Conservation (phyloP, 2,329 filamentous ascomycete species). For the Hymenoscyphus fraxineus region DNA sequence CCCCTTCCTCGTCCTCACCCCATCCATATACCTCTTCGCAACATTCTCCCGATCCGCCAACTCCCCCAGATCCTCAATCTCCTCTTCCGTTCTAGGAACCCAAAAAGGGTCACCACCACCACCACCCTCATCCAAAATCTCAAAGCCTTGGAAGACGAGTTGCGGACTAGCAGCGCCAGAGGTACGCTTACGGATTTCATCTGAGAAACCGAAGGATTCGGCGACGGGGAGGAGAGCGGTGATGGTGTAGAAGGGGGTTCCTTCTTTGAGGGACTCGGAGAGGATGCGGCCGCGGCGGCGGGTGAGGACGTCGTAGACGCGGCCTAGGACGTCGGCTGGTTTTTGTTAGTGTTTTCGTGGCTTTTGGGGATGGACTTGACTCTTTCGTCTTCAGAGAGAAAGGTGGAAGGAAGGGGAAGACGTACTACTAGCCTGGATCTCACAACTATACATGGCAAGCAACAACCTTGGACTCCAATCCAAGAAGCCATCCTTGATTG, state of each 20-base stretch:
- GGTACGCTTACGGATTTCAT: constrained; percentile 94
- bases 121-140: constrained; percentile 71
- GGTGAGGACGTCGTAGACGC: constrained; percentile 97
- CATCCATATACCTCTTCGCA: constrained; percentile 92
- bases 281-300: constrained; percentile 85
- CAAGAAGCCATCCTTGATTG: constrained; percentile 81
- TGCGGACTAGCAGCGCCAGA: constrained; percentile 89
- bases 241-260: constrained; percentile 95
- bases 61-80: constrained; percentile 93
- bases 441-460: constrained; percentile 95
- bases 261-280: constrained; percentile 87
- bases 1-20: constrained; percentile 81
- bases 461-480: constrained; percentile 96
- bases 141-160: constrained; percentile 88
- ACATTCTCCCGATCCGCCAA: constrained; percentile 92
- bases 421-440: constrained; percentile 89
- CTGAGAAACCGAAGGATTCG: constrained; percentile 91
- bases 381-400: too few species aligned
- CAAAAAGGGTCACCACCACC: constrained; percentile 73
- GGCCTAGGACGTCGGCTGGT: constrained; percentile 81
- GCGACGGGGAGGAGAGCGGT: constrained; percentile 83
- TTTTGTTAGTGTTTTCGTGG: constrained; percentile 8
- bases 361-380: too few species aligned
- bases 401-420: not conserved
- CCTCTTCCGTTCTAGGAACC: constrained; percentile 94